Base-by-base conservation (phyloP, 2,329 filamentous ascomycete genomes). In the Talaromyces sp. region DNA sequence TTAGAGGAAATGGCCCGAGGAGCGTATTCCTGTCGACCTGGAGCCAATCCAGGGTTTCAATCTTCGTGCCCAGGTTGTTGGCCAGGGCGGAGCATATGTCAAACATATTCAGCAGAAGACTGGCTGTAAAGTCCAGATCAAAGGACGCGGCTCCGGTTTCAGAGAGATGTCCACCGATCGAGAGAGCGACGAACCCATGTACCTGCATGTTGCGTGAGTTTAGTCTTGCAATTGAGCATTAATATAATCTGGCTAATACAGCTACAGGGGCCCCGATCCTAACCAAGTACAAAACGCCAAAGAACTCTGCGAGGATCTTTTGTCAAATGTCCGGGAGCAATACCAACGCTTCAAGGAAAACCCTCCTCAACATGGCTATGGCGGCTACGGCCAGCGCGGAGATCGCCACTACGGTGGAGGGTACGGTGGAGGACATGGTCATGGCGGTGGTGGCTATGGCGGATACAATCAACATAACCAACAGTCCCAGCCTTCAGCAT, bases 31-130 rank as follows among this genome's bases (percentile, higher is more conserved):
- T 1, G 93, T 99, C 67, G 86, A 87, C 64, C 86, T 99, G 60
- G 95, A 98, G 68, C 90, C 93, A 0, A 86, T 98, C 58, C 91
- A 88, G 26, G 95, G 95, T 21, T 99, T 99, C 79, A 99, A 99
- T 71, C 81, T 99, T 54, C 89, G 95, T 64, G 95, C 95, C 57
- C 93, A 98, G 73, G 93, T 99, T 53, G 95, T 99, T 58, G 95
- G 95, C 55, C 90, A 93, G 68, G 92, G 92, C 32, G 95, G 95
- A 62, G 89, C 91, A 50, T 97, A 98, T 72, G 95, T 99, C 63
- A 99, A 99, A 77, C 93, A 97, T 72, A 98, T 99, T 66, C 95
- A 98, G 77, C 88, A 93, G 72, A 92, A 96, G 76, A 98, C 95
- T 14, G 85, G 90, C 64, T 98, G 95, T 74, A 90, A 93, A 68